A percentile compares a stretch with the other conserved stretches of the same genome.
phyloP scores from a whole-genome alignment of 176 grass and related monocot species.

The Musa itinerans region DNA sequence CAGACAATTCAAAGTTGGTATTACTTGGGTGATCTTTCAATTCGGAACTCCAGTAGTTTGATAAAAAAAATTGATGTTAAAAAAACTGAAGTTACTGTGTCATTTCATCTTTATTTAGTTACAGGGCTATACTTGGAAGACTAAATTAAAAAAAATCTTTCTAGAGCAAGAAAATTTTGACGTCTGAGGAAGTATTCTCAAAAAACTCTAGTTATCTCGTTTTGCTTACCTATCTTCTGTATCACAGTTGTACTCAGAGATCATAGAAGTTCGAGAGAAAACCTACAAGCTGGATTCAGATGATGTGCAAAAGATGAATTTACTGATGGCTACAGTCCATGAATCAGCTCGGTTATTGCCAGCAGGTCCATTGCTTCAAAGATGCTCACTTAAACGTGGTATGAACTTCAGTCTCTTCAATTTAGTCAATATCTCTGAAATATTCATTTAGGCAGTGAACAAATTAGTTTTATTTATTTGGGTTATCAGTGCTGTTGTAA shows the following conservation, averaged over 20 bases:
- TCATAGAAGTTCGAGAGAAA: slow-evolving; percentile 33
- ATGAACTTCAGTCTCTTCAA: not conserved
- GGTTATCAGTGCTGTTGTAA: not conserved
- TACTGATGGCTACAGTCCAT: slow-evolving; percentile 69
- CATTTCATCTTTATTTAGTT: not conserved
- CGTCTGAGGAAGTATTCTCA: not conserved
- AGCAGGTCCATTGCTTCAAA: slow-evolving; percentile 88
- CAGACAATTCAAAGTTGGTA: not conserved
- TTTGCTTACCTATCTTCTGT: slow-evolving; percentile 14
- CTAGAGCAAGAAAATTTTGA: not conserved
- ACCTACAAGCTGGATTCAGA: slow-evolving; percentile 31
- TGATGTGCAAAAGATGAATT: slow-evolving; percentile 59
- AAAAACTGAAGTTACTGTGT: not conserved
- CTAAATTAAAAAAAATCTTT: not conserved
- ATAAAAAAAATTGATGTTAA: not conserved
- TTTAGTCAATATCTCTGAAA: not conserved
- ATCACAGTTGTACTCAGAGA: slow-evolving; percentile 57
- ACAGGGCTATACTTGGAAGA: not conserved
- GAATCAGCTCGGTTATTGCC: slow-evolving; percentile 90
- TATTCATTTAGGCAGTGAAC: not conserved
- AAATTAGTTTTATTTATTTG: not conserved
- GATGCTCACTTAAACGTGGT: slow-evolving; percentile 82
- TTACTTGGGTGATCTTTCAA: not conserved
- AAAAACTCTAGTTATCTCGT: not conserved
- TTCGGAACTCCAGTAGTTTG: not conserved